A percentile compares a stretch with the other conserved stretches of the same genome.
phyloP scores from a whole-genome alignment of 306 rosid genomes.

The Corylus avellana region DNA sequence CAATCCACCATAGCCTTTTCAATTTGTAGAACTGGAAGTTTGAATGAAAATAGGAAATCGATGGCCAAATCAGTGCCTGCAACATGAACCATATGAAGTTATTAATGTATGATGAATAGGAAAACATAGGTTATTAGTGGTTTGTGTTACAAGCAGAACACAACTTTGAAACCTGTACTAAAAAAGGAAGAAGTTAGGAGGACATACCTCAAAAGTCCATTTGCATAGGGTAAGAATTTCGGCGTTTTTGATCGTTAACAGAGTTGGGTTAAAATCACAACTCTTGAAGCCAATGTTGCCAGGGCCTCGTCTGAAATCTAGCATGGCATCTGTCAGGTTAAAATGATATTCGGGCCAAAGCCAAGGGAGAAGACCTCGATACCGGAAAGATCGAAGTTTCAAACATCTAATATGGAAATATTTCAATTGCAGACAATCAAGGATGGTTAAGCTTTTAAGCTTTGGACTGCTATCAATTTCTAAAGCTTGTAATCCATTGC shows the following conservation, averaged over 20 bases:
- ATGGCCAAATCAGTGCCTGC: slow-evolving; percentile 73
- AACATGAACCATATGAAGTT: slow-evolving; percentile 14
- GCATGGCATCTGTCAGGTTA: slow-evolving; percentile 66
- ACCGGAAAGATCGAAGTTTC: slow-evolving; percentile 54
- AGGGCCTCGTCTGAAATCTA: slow-evolving; percentile 68
- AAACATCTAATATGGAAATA: slow-evolving; percentile 46
- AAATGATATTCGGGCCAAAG: slow-evolving; percentile 60
- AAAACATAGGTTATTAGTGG: background rate
- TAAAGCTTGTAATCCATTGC: slow-evolving; percentile 57
- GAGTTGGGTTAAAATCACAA: slow-evolving; percentile 62
- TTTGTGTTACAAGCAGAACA: background rate
- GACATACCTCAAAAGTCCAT: slow-evolving; percentile 77
- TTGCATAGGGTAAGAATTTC: slow-evolving; percentile 56
- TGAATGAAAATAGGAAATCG: slow-evolving; percentile 43
- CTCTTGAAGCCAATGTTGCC: slow-evolving; percentile 24
- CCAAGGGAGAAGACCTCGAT: slow-evolving; percentile 58
- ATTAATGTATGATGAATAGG: background rate
- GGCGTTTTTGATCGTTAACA: slow-evolving; percentile 70
- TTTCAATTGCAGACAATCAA: slow-evolving; percentile 59
- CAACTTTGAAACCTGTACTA: background rate
- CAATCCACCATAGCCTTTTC: slow-evolving; percentile 77
- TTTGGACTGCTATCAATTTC: slow-evolving; percentile 44
- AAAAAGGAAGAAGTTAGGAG: background rate
- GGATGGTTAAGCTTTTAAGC: slow-evolving; percentile 52
- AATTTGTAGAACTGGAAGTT: slow-evolving; percentile 64